Base-by-base conservation (phyloP, 2,329 filamentous ascomycete species). In the Cladophialophora psammophila region DNA sequence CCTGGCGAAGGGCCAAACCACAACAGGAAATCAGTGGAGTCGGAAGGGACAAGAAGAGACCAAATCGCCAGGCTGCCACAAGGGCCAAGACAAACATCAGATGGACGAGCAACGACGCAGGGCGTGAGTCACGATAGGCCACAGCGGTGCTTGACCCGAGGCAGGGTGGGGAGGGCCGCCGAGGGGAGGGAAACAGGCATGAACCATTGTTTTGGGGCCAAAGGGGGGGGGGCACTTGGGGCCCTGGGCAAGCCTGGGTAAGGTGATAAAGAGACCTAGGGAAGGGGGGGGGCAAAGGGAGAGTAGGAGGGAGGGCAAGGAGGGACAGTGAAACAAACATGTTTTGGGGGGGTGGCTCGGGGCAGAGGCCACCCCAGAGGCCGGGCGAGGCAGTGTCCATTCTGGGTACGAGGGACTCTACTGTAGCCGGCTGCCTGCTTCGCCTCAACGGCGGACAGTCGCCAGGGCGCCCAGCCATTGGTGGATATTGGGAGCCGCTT, bases 31-130 rank as follows among this genome's bases (percentile, higher is more conserved):
- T 18, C 15, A 56, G 53, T 53, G 55, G 59, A 48, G 45, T n/a
- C n/a, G n/a, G 26, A 26, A 26, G 26, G 26, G 2, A 26, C 42
- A 38, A 18, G 20, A 55, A 32, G 34, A 45, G 63, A 65, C 66
- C 63, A 66, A 69, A 61, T 69, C 67, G 60, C 65, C 68, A 70
- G 63, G 68, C 68, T 69, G 68, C 68, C 67, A 55, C 53, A 13
- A 60, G 34, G 54, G 52, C 34, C 60, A 45, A 63, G 53, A 56
- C 60, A 56, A 38, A 54, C 60, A 58, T 55, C 61, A 56, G 42
- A 55, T 63, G 59, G 50, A 32, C 18, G 52, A 9, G 34, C 12
- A 42, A 31, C 31, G 32, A 31, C 10, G 5, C 32, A 31, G 18
- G 34, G 40, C n/a, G 52, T 67, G 65, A 67, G 31, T 64, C 65